A percentile compares a stretch with the other conserved stretches of the same genome.
These are phyloP conservation scores for Hepatocystis sp. DNA, from an alignment of 169 alveolate species.

Conservation along the genomic window DNA sequence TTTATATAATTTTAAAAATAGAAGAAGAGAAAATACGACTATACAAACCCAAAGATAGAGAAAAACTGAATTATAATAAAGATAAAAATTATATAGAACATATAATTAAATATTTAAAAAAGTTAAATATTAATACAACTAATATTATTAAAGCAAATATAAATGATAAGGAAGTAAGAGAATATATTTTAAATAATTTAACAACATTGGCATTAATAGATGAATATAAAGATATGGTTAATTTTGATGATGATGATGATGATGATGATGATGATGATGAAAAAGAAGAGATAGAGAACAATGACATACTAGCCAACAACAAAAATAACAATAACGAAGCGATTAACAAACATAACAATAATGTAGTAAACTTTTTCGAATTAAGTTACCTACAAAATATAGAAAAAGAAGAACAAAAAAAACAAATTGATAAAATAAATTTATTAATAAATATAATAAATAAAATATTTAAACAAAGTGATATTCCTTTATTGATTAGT, in stretches of 20 bases:
- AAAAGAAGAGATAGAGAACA: neutral
- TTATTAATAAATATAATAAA: constrained; percentile 28
- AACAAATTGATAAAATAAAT: constrained; percentile 1
- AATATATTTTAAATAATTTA: constrained; percentile 40
- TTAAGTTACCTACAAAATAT: neutral
- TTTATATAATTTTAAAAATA: constrained; percentile 35
- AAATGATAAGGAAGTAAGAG: constrained; percentile 29
- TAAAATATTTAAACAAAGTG: constrained; percentile 39
- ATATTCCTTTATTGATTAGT: constrained; percentile 30
- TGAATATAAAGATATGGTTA: constrained; percentile 47
- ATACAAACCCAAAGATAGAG: constrained; percentile 69
- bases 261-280: neutral
- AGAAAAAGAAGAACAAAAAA: constrained; percentile 17
- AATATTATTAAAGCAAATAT: constrained; percentile 49
- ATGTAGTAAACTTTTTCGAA: constrained; percentile 34
- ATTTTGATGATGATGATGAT: constrained; percentile 19
- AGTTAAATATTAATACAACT: constrained; percentile 31
- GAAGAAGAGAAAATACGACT: constrained; percentile 71
- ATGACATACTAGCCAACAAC: neutral
- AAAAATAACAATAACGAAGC: neutral
- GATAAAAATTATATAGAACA: constrained; percentile 63
- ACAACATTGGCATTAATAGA: constrained; percentile 61
- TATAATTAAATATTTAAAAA: constrained; percentile 55
- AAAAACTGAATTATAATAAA: constrained; percentile 56
- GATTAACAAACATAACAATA: constrained; percentile 16